phyloP scores from a whole-genome alignment of 306 rosid species.

The Cucurbita maxima region DNA sequence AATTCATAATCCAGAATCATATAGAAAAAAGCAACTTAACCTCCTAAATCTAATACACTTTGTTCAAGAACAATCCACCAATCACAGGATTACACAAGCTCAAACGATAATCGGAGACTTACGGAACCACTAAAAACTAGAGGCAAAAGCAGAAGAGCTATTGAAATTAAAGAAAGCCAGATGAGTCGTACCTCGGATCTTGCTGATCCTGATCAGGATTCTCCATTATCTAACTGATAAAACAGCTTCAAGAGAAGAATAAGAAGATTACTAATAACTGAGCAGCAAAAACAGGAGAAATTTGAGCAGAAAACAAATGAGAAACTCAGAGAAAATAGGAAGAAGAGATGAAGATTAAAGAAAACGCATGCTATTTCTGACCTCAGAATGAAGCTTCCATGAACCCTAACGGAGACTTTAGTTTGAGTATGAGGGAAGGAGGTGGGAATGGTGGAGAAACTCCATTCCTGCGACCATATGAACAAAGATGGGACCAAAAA shows the following conservation, averaged over 20 bases:
- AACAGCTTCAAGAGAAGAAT: not conserved
- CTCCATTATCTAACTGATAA: conserved; percentile 19
- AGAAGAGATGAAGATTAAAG: not conserved
- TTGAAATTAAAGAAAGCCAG: conserved; percentile 16
- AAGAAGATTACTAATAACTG: too few species aligned
- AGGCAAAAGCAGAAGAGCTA: not conserved
- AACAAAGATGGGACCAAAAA: not conserved
- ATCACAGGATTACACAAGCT: not conserved
- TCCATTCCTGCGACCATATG: not conserved
- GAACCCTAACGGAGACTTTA: conserved; percentile 25
- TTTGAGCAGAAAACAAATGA: conserved; percentile 5
- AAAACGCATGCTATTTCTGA: not conserved
- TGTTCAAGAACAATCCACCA: not conserved
- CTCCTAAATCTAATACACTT: not conserved
- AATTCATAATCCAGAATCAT: not conserved
- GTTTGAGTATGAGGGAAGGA: conserved; percentile 3
- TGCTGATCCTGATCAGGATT: conserved; percentile 37
- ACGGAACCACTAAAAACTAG: not conserved
- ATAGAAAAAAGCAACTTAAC: not conserved
- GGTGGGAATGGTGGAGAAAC: conserved; percentile 15
- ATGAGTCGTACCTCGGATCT: conserved; percentile 45
- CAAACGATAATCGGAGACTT: not conserved
- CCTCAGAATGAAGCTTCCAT: conserved; percentile 8
- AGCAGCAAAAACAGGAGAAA: not conserved
- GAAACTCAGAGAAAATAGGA: too few species aligned